phyloP scores from a whole-genome alignment of 192 early-diverging fungal genomes.

The Phlyctochytrium arcticum region DNA sequence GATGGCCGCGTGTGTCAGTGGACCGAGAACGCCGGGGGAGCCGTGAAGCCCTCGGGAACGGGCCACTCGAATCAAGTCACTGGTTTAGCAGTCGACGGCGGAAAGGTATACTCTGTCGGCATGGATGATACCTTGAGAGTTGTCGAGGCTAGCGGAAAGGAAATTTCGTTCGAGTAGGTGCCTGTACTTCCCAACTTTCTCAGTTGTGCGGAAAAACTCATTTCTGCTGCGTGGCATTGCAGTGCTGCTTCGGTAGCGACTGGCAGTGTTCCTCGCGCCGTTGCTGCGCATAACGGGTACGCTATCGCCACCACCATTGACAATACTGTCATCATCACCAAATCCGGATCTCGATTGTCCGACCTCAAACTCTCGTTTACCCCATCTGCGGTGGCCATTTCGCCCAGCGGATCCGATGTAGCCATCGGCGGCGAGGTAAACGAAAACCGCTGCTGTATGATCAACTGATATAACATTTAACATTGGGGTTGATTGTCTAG shows the following conservation, averaged over 20 bases:
- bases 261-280: slow-evolving; percentile 48
- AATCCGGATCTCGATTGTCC: slow-evolving; percentile 37
- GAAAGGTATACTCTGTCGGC: slow-evolving; percentile 55
- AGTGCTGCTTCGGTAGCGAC: slow-evolving; percentile 29
- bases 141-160: slow-evolving; percentile 16
- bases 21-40: slow-evolving; percentile 46
- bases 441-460: too few relatives aligned
- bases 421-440: slow-evolving; percentile 67
- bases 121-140: slow-evolving; percentile 71
- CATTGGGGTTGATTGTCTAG: slow-evolving; percentile 29
- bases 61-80: slow-evolving; percentile 78
- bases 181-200: slow-evolving; percentile 37
- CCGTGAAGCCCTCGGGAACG: slow-evolving; percentile 48
- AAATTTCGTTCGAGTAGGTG: slow-evolving; percentile 40
- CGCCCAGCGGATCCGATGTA: slow-evolving; percentile 42
- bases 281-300: slow-evolving; percentile 47
- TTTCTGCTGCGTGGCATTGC: neutral
- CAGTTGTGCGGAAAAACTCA: neutral
- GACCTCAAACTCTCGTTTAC: slow-evolving; percentile 37
- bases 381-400: slow-evolving; percentile 55
- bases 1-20: slow-evolving; percentile 83
- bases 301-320: slow-evolving; percentile 52
- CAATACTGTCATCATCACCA: slow-evolving; percentile 47
- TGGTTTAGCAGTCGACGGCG: slow-evolving; percentile 44
- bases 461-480: too few relatives aligned